Percentiles rank a stretch among this genome's conserved stretches.
phyloP scores from a whole-genome alignment of 1,139 yeast genomes.

The Lodderomyces orthopsilosis region DNA sequence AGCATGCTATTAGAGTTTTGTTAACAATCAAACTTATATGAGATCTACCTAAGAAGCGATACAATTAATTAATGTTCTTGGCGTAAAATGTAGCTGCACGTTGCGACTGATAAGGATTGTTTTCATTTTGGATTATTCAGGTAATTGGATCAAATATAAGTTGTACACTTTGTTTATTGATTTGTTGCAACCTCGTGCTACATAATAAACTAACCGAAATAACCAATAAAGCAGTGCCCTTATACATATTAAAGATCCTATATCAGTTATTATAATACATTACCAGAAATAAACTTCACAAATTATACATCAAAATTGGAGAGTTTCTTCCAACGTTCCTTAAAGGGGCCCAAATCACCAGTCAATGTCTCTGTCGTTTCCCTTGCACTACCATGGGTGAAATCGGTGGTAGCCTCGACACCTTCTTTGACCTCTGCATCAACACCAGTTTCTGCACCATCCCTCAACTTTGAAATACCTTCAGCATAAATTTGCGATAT shows the following conservation, averaged over 20 bases:
- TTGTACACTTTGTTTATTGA: too few relatives aligned
- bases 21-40: too few relatives aligned
- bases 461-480: slow-evolving; percentile 12
- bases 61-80: too few relatives aligned
- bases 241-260: too few relatives aligned
- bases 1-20: too few relatives aligned
- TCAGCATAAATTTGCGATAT: slow-evolving; percentile 34
- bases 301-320: slow-evolving; percentile 2
- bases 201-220: too few relatives aligned
- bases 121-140: not conserved
- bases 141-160: not conserved
- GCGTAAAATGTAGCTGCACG: not conserved
- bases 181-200: too few relatives aligned
- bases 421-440: slow-evolving; percentile 1
- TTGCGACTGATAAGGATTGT: not conserved
- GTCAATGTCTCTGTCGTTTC: slow-evolving; percentile 11
- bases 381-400: slow-evolving; percentile 3
- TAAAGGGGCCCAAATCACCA: slow-evolving; percentile 15
- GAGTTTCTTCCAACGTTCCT: slow-evolving; percentile 12
- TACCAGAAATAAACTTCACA: not conserved
- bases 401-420: slow-evolving; percentile 4
- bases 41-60: too few relatives aligned
- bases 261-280: slow-evolving; percentile 1
- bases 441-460: not conserved
- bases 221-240: too few relatives aligned